Evolutionary conservation across 768 basidiomycete species (phyloP).

Genomic region (Mycena amicta): DNA sequence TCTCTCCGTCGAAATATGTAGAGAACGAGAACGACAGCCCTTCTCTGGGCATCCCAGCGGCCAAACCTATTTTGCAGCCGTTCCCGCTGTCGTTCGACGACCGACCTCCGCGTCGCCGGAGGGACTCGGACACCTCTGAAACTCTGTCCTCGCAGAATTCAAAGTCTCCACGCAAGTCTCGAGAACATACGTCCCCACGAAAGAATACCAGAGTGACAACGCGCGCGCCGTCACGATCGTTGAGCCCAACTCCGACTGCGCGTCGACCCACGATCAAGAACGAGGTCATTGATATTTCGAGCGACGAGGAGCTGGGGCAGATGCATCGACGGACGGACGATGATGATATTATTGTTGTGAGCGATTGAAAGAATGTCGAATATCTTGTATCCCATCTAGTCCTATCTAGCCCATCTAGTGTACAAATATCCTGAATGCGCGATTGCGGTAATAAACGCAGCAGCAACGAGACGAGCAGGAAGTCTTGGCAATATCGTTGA

Average conservation of each 20-base stretch:
- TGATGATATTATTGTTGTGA: not conserved
- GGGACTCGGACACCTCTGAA: slow-evolving; percentile 6
- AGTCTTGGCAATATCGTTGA: too few species aligned
- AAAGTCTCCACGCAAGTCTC: slow-evolving; percentile 35
- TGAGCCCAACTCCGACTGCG: slow-evolving; percentile 6
- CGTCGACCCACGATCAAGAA: not conserved
- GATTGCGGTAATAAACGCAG: too few species aligned
- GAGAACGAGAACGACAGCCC: slow-evolving; percentile 2
- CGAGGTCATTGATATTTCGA: slow-evolving; percentile 18
- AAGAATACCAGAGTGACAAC: not conserved
- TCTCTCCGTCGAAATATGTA: slow-evolving; percentile 5
- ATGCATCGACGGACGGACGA: not conserved
- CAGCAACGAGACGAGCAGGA: too few species aligned
- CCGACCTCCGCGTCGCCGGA: not conserved
- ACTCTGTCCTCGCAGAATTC: slow-evolving; percentile 5
- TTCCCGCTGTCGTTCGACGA: slow-evolving; percentile 16
- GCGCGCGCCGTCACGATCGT: slow-evolving; percentile 6
- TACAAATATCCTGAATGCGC: too few species aligned
- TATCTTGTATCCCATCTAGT: too few species aligned
- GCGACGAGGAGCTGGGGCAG: slow-evolving; percentile 2
- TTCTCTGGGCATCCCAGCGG: not conserved
- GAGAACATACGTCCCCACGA: slow-evolving; percentile 27
- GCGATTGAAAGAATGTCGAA: too few species aligned
- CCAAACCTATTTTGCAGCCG: slow-evolving; percentile 2
- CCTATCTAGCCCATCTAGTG: too few species aligned